A percentile compares a stretch with the other conserved stretches of the same genome.
Evolutionary conservation across 331 rosid genomes (phyloP).

Genomic region (Malus hybrid): DNA sequence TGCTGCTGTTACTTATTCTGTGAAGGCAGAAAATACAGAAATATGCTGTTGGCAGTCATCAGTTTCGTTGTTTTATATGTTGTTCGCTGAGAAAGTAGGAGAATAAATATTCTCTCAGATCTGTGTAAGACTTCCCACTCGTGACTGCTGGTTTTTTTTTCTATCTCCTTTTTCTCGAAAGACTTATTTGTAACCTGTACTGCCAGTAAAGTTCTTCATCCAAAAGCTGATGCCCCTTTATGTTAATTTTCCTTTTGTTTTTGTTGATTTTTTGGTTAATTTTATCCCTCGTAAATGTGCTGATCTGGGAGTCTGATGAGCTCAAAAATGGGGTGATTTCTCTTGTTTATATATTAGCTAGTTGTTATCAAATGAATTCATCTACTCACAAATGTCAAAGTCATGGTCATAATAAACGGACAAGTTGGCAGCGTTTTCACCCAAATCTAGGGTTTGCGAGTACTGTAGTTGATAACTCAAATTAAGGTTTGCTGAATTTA

Average conservation of each 20-base stretch:
- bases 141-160: conserved; percentile 42
- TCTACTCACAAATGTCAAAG: neutral
- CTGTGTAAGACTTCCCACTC: conserved; percentile 52
- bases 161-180: too few species aligned
- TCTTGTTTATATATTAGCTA: neutral
- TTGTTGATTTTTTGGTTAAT: neutral
- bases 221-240: conserved; percentile 13
- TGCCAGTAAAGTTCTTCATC: neutral
- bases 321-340: neutral
- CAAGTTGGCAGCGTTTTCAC: neutral
- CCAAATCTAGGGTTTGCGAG: neutral
- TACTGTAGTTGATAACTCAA: neutral
- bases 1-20: neutral
- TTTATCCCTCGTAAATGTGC: neutral
- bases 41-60: conserved; percentile 34
- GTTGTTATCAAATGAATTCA: neutral
- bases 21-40: conserved; percentile 60
- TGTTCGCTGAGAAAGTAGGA: conserved; percentile 56
- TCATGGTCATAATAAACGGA: neutral
- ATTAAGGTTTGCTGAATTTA: neutral
- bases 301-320: neutral
- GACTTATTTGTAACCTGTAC: neutral
- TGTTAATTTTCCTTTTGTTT: neutral
- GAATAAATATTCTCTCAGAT: conserved; percentile 63
- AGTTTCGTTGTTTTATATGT: conserved; percentile 76